Base-by-base conservation (phyloP, 208 protist genomes). In the Trichomonas vaginalis region DNA sequence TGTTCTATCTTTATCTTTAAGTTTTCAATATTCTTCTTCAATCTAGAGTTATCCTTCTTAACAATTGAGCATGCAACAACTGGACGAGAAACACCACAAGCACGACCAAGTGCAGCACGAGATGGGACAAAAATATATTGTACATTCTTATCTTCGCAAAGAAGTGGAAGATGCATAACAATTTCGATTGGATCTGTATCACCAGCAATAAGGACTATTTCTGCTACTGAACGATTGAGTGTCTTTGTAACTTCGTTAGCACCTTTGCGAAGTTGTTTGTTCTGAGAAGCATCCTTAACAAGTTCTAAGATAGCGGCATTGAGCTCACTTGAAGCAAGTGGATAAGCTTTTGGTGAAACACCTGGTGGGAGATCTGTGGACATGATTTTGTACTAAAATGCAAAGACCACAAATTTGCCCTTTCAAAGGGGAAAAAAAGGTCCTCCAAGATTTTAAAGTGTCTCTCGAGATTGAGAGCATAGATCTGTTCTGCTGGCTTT, bases 121-220 rank as follows among this genome's bases (percentile, higher is more conserved):
- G 98, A 99, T 32, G 98, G 98, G n/a, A 99, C 98, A 96, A 99
- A 99, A 23, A 99, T 98, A 97, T 99, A 99, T 95, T 99, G 99
- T 87, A 99, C 98, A 97, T 99, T 99, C 98, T 99, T 99, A 97
- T 99, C 99, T 97, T 99, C 99, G 97, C 99, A 99, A 37, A 99
- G 98, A 32, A 99, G 98, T 47, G 99, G 99, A 23, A 99, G 97
- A 97, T 99, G 99, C 37, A 99, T 97, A 23, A 99, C 97, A 96
- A 99, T 99, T 97, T 99, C 99, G 46, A 99, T 98, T 61, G 99
- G 99, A 97, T 99, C 99, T 45, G 99, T 98, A 97, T 99, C 99
- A 37, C 99, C 99, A 15, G 96, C 96, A 95, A 99, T 98, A 40
- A 99, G 98, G 96, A 99, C 99, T 39, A 99, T 97, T 96, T 99